Evolutionary conservation across 192 early-diverging fungal genomes (phyloP), one percentile per base, ranked within the genome.

Genomic region (Gorgonomyces haynaldii): DNA sequence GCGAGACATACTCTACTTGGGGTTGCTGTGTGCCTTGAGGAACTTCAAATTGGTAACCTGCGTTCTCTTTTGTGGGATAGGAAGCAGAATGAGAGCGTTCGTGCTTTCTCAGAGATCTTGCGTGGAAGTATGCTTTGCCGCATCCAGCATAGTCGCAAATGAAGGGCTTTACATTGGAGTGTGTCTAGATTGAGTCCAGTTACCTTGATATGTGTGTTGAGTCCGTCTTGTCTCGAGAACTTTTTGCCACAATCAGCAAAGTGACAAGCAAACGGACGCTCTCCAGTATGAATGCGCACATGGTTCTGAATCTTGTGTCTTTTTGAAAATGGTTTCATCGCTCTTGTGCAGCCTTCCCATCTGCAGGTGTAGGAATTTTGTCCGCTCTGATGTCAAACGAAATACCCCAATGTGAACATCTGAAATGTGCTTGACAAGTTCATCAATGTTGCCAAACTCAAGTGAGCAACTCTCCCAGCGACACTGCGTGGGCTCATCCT

Each of bases 291-390:
- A 4, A 60, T 67, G 3, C 65, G 50, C 12, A 65, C 36, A 26
- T 67, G 65, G 50, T 67, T 62, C 35, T 60, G 61, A 25, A 67
- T 64, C 48, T 67, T 67, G 65, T 67, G 65, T 9, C 65, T 32
- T 37, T 67, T 67, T 23, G 52, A 37, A 39, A 67, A 67, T 28
- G 60, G 57, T 7, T 48, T 30, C 19, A 44, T 26, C 8, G 22
- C 23, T 12, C 65, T 52, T 0, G 45, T 36, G 38, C 65, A 67
- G 19, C 49, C 57, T 6, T 17, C 19, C 65, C 65, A 67, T 44
- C 46, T 34, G 38, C 65, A 67, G 17, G 43, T 34, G 41, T 67
- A 67, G 2, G 25, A 50, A 1, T 50, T 54, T 47, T 67, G 61
- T 10, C 64, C 64, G 3, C 19, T 47, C n/a, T n/a, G n/a, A n/a